Conservation (phyloP, 495 filamentous ascomycete genomes). For the Saxophila tyrrhenica region DNA sequence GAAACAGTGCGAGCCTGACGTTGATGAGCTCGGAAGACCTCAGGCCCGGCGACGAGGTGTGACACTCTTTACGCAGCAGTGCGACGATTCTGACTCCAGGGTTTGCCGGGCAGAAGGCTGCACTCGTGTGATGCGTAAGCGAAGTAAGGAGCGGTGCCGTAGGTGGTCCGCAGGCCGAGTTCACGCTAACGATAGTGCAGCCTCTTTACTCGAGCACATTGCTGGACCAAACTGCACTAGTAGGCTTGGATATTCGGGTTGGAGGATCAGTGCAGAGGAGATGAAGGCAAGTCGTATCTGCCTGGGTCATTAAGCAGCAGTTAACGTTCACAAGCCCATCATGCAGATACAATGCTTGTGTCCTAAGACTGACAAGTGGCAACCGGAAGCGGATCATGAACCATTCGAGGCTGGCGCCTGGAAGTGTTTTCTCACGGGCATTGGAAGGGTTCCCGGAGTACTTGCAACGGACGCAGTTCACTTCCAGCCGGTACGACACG, state of each 20-base stretch:
- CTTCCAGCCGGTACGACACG: background rate
- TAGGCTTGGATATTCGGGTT: slow-evolving; percentile 1
- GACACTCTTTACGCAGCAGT: too few relatives aligned
- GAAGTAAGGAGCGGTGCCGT: too few relatives aligned
- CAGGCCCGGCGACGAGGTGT: too few relatives aligned
- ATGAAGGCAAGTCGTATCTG: slow-evolving; percentile 1
- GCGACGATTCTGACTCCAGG: too few relatives aligned
- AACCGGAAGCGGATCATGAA: background rate
- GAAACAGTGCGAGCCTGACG: background rate
- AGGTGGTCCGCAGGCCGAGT: too few relatives aligned
- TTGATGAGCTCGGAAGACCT: too few relatives aligned
- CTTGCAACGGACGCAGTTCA: background rate
- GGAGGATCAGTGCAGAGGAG: background rate
- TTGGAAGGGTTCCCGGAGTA: background rate
- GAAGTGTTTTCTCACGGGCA: background rate
- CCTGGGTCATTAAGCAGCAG: too few relatives aligned
- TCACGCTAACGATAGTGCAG: too few relatives aligned
- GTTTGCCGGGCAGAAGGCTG: too few relatives aligned
- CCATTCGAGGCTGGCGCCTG: background rate
- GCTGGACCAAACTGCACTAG: slow-evolving; percentile 1
- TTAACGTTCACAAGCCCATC: too few relatives aligned
- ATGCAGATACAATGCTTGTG: background rate
- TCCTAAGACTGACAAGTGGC: background rate
- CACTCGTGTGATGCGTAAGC: too few relatives aligned
- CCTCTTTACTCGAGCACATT: too few relatives aligned